Evolutionary conservation across 176 grass and related monocot species (phyloP), one percentile per base, ranked within the genome.

Genomic region (Aegilops sharonensis): DNA sequence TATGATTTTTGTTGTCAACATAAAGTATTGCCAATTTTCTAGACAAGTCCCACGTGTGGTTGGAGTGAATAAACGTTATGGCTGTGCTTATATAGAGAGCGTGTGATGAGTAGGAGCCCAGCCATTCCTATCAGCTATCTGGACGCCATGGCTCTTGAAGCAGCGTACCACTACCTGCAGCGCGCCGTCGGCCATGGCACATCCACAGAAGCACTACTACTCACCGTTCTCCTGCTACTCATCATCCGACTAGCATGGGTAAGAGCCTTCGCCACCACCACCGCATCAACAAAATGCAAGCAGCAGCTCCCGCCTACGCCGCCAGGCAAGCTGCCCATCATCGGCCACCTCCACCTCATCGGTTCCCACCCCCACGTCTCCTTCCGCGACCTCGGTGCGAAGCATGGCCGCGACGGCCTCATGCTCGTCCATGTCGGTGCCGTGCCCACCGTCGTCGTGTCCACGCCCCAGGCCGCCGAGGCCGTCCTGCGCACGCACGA

Each of bases 401-500:
- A 65, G 61, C 60, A 89, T 20, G 82, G 82, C 11, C 75, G 45
- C 11, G 64, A n/a, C 30, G 50, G 73, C 40, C 52, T 89, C 70
- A 71, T 89, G 87, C 64, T 79, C 70, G 70, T 92, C 32, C 78
- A 42, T n/a, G 77, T 92, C 37, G 90, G 90, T 8, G 61, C 77
- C 8, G 83, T 88, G 35, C 82, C 83, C 9, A 83, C 77, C 0
- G 5, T 92, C 0, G 31, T 89, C 0, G 78, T 86, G 27, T 82
- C 90, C 14, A 83, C 90, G 9, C 90, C 90, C 0, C 30, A 48
- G 8, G 57, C 73, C n/a, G 90, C 90, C 21, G 35, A 81, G 73
- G 86, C 66, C 6, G 84, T 89, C 18, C 64, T 89, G 11, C 88
- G 56, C 52, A 83, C 79, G n/a, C 86, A 86, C 74, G 90, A 92